Conservation (phyloP, 2,329 filamentous ascomycete genomes). For the Sphaerulina musiva region DNA sequence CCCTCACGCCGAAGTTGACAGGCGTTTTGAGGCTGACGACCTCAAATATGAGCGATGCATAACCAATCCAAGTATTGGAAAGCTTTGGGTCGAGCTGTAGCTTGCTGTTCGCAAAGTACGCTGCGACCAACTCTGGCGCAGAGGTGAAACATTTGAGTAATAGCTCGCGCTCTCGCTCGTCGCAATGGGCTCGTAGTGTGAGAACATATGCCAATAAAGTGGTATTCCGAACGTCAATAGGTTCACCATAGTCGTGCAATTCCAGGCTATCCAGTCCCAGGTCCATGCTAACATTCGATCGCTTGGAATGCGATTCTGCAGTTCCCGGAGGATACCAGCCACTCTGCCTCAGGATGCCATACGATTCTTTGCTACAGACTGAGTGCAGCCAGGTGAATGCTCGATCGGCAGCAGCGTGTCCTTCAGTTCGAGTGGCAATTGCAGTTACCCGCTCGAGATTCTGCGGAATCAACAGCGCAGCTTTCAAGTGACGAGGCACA, state of each 20-base stretch:
- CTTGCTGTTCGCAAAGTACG: slow-evolving; percentile 76
- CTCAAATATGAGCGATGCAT: slow-evolving; percentile 80
- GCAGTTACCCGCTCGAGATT: slow-evolving; percentile 38
- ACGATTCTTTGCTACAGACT: slow-evolving; percentile 65
- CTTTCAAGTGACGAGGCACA: slow-evolving; percentile 65
- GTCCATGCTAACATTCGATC: slow-evolving; percentile 42
- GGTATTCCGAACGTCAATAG: slow-evolving; percentile 70
- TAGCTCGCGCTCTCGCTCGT: slow-evolving; percentile 72
- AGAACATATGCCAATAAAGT: slow-evolving; percentile 72
- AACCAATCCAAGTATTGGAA: slow-evolving; percentile 90
- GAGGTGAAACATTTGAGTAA: slow-evolving; percentile 70
- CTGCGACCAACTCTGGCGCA: slow-evolving; percentile 78
- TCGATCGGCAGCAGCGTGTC: slow-evolving; percentile 56
- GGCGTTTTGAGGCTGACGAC: slow-evolving; percentile 70
- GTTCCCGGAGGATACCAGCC: slow-evolving; percentile 74
- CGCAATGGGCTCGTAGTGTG: slow-evolving; percentile 75
- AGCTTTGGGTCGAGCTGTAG: slow-evolving; percentile 88
- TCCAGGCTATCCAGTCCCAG: slow-evolving; percentile 63
- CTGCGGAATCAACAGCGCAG: slow-evolving; percentile 38
- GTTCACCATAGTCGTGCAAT: slow-evolving; percentile 53
- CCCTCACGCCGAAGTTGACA: slow-evolving; percentile 58
- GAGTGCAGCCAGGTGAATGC: slow-evolving; percentile 69
- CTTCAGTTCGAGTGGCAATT: slow-evolving; percentile 51
- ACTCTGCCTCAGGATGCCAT: slow-evolving; percentile 68
- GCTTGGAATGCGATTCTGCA: slow-evolving; percentile 33